A percentile compares a stretch with the other conserved stretches of the same genome.
Evolutionary conservation across 768 basidiomycete species (phyloP).

Genomic region (Leccinum pellstonianum): DNA sequence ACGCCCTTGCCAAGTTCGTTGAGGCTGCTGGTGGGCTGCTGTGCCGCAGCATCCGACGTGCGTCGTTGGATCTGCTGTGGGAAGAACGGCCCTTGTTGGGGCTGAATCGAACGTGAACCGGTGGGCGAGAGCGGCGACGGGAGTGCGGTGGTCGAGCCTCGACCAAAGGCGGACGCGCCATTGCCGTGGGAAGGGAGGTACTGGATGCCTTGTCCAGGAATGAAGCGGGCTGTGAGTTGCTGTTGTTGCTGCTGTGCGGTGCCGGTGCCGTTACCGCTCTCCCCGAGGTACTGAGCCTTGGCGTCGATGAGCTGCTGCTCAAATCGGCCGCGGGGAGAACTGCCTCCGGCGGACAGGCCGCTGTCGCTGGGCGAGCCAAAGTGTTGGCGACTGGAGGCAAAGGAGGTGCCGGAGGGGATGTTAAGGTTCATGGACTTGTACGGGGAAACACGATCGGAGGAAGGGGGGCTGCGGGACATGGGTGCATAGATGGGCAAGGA

Average conservation of each 20-base stretch:
- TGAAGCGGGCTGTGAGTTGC: conserved; percentile 56
- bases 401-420: conserved; percentile 48
- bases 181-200: conserved; percentile 43
- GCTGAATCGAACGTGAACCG: conserved; percentile 27
- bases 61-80: conserved; percentile 38
- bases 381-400: conserved; percentile 43
- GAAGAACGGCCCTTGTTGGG: conserved; percentile 31
- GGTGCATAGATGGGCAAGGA: conserved; percentile 78
- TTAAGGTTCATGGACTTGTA: conserved; percentile 64
- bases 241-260: conserved; percentile 20
- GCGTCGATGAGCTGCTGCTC: conserved; percentile 47
- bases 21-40: conserved; percentile 25
- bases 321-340: conserved; percentile 47
- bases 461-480: conserved; percentile 59
- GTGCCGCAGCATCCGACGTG: conserved; percentile 38
- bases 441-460: conserved; percentile 50
- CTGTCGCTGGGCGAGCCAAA: conserved; percentile 62
- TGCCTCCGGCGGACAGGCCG: conserved; percentile 50
- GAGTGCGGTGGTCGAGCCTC: conserved; percentile 32
- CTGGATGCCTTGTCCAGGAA: conserved; percentile 64
- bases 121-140: conserved; percentile 61
- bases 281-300: conserved; percentile 36
- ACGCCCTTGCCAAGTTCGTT: conserved; percentile 84
- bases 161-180: conserved; percentile 36
- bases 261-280: conserved; percentile 17